Conservation (phyloP, 352 stramenopile genomes). For the Globisporangium okanoganense region DNA sequence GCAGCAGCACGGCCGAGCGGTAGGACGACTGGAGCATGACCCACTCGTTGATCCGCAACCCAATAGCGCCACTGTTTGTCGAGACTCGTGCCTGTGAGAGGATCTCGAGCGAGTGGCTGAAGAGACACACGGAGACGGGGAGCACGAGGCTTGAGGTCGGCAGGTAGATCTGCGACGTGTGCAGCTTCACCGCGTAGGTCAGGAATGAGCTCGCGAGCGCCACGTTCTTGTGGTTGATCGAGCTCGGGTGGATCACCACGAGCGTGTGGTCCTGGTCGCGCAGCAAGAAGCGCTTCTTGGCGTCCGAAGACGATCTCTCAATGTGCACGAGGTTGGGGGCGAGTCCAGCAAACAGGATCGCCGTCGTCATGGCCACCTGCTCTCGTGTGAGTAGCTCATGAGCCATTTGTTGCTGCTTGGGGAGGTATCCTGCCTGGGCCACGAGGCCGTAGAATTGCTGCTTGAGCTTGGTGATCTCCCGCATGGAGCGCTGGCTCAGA, state of each 20-base stretch:
- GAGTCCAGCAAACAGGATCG: constrained; percentile 78
- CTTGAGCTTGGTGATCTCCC: constrained; percentile 72
- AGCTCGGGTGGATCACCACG: constrained; percentile 67
- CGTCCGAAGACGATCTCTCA: constrained; percentile 27
- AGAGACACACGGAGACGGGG: constrained; percentile 57
- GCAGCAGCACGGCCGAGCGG: constrained; percentile 48
- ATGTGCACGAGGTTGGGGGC: constrained; percentile 91
- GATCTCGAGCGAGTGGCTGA: constrained; percentile 60
- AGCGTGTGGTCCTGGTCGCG: constrained; percentile 41
- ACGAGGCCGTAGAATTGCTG: constrained; percentile 71
- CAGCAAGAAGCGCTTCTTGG: constrained; percentile 33
- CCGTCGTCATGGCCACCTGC: constrained; percentile 51
- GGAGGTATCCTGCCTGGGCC: constrained; percentile 59
- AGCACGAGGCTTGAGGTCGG: constrained; percentile 64
- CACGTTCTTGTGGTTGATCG: constrained; percentile 65
- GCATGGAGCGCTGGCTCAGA: constrained; percentile 49
- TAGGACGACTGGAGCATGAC: constrained; percentile 53
- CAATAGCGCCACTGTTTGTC: constrained; percentile 24
- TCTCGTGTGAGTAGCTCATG: constrained; percentile 38
- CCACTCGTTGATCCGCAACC: constrained; percentile 69
- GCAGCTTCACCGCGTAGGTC: constrained; percentile 76
- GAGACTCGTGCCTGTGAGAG: constrained; percentile 35
- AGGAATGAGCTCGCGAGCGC: constrained; percentile 59
- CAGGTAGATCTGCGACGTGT: constrained; percentile 83
- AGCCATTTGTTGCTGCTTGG: neutral